These are phyloP conservation scores for Aspergillus fumigatiaffinis DNA, from an alignment of 2,329 filamentous ascomycete species.

Conservation along the genomic window DNA sequence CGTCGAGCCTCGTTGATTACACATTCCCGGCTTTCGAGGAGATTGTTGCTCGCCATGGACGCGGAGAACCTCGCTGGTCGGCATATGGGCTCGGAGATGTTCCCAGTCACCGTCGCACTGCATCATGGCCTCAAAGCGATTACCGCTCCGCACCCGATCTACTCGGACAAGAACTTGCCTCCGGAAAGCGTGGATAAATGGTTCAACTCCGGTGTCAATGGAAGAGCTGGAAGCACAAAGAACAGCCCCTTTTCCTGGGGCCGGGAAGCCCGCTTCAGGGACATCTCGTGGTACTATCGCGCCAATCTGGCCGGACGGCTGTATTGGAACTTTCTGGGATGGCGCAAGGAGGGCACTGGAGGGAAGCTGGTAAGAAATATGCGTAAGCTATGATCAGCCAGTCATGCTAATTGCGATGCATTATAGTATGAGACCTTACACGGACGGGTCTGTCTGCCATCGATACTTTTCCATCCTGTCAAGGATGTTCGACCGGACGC, in stretches of 20 bases:
- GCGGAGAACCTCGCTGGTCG: constrained; percentile 69
- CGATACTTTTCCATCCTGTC: constrained; percentile 28
- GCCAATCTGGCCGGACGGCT: constrained; percentile 29
- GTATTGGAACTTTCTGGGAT: constrained; percentile 30
- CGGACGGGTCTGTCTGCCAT: constrained; percentile 24
- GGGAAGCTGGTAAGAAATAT: constrained; percentile 8
- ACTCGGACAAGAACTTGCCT: constrained; percentile 70
- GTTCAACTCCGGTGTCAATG: constrained; percentile 31
- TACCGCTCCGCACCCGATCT: constrained; percentile 73
- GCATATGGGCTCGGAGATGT: constrained; percentile 78
- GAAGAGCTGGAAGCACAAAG: constrained; percentile 27
- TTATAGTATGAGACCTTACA: constrained; percentile 8
- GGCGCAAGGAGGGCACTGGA: constrained; percentile 23
- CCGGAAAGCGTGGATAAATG: constrained; percentile 24
- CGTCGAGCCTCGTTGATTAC: constrained; percentile 75
- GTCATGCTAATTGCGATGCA: not conserved
- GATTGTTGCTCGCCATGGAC: constrained; percentile 72
- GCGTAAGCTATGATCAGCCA: not conserved
- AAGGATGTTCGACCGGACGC: constrained; percentile 18
- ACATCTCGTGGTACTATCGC: constrained; percentile 33
- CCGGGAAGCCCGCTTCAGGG: constrained; percentile 29
- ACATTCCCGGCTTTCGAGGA: constrained; percentile 68
- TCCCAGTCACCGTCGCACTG: constrained; percentile 66
- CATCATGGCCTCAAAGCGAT: constrained; percentile 77
- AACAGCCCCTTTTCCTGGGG: constrained; percentile 33